phyloP scores from a whole-genome alignment of 2,329 filamentous ascomycete species.

The Sporothrix phasma region DNA sequence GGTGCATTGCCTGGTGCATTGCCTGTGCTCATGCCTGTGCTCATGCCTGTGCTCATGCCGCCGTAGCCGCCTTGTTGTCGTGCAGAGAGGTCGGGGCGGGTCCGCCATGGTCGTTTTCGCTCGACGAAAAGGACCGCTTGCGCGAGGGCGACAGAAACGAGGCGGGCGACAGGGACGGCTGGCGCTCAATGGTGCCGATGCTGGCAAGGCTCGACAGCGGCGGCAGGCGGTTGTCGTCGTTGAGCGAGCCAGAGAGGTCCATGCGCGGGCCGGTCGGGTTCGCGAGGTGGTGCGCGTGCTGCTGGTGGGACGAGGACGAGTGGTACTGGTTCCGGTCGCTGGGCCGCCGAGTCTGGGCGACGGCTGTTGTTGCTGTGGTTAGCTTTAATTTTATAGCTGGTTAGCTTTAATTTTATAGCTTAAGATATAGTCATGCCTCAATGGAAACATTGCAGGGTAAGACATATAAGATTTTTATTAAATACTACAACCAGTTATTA shows the following conservation, averaged over 20 bases:
- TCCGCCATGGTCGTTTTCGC: constrained; percentile 38
- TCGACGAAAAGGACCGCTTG: constrained; percentile 58
- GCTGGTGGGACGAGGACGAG: constrained; percentile 10
- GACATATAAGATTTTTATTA: too few relatives aligned
- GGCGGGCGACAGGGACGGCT: constrained; percentile 50
- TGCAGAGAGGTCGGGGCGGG: not conserved
- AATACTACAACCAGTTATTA: too few relatives aligned
- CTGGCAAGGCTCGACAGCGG: constrained; percentile 39
- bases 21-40: too few relatives aligned
- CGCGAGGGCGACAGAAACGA: constrained; percentile 50
- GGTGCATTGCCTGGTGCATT: too few relatives aligned
- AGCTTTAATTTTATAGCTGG: too few relatives aligned
- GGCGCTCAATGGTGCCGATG: constrained; percentile 34
- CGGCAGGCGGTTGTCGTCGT: constrained; percentile 49
- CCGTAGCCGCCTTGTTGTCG: not conserved
- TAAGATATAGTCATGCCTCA: too few relatives aligned
- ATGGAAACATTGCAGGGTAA: too few relatives aligned
- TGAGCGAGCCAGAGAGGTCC: constrained; percentile 35
- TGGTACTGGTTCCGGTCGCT: constrained; percentile 44
- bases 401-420: too few relatives aligned
- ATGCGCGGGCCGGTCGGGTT: constrained; percentile 26
- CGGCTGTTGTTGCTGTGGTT: constrained; percentile 19
- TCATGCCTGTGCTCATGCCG: not conserved
- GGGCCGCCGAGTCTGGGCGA: constrained; percentile 30
- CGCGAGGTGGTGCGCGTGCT: not conserved